phyloP scores from a whole-genome alignment of 163 green algal species.

The Chlamydomonas reinhardtii region DNA sequence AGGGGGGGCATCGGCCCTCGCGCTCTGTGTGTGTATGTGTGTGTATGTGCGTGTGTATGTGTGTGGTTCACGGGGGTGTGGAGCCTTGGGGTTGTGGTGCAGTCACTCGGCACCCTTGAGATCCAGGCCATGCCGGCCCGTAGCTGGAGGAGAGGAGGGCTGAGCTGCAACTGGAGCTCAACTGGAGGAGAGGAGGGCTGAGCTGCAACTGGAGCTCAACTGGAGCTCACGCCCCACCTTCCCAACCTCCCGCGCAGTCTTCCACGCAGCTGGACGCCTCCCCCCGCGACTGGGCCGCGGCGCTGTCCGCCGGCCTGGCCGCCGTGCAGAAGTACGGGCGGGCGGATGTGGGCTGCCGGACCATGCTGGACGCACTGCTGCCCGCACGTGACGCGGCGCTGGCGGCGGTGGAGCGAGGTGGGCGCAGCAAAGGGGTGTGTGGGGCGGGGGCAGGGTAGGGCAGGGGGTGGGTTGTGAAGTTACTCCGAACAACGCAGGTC shows the following conservation, averaged over 20 bases:
- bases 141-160: too few species aligned
- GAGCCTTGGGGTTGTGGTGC: too few species aligned
- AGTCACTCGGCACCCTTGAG: too few species aligned
- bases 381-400: conserved; percentile 66
- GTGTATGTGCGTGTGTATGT: not conserved
- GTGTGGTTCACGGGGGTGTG: too few species aligned
- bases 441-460: not conserved
- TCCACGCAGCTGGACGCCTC: not conserved
- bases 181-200: too few species aligned
- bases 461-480: too few species aligned
- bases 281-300: conserved; percentile 54
- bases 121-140: too few species aligned
- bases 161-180: too few species aligned
- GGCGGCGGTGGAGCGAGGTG: not conserved
- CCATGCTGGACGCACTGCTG: conserved; percentile 90
- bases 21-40: not conserved
- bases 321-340: conserved; percentile 86
- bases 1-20: not conserved
- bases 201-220: too few species aligned
- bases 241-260: too few species aligned
- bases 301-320: conserved; percentile 67
- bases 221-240: too few species aligned
- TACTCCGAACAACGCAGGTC: too few species aligned
- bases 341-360: conserved; percentile 79
- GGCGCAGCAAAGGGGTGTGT: not conserved